Conservation (phyloP, 768 basidiomycete genomes). For the Cyclocybe cylindracea region DNA sequence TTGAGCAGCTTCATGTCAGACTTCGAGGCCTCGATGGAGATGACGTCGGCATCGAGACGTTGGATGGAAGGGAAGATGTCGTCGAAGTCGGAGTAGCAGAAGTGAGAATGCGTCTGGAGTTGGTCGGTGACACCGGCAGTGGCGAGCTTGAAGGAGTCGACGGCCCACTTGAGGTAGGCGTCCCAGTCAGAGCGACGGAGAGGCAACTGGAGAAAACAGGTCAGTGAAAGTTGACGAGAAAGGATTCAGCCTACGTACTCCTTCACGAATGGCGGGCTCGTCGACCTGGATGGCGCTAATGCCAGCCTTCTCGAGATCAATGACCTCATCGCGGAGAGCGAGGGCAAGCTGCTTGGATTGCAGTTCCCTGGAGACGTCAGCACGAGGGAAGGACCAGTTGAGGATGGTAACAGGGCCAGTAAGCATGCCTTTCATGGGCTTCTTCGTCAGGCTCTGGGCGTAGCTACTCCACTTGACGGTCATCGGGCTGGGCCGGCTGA, state of each 20-base stretch:
- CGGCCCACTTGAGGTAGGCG: slow-evolving; percentile 95
- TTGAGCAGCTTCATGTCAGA: slow-evolving; percentile 96
- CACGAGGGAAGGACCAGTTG: slow-evolving; percentile 99
- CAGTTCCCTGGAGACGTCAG: slow-evolving; percentile 92
- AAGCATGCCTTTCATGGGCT: slow-evolving; percentile 99
- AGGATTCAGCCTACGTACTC: slow-evolving; percentile 51
- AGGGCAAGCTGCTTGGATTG: slow-evolving; percentile 99
- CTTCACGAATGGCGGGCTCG: slow-evolving; percentile 99
- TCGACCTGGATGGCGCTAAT: slow-evolving; percentile 99
- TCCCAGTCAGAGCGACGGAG: slow-evolving; percentile 97
- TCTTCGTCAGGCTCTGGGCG: slow-evolving; percentile 90
- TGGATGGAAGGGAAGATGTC: slow-evolving; percentile 98
- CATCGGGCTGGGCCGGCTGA: slow-evolving; percentile 90
- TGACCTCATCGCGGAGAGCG: slow-evolving; percentile 95
- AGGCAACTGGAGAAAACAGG: slow-evolving; percentile 63
- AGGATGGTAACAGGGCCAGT: slow-evolving; percentile 98
- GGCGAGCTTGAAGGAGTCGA: slow-evolving; percentile 97
- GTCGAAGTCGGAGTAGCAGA: slow-evolving; percentile 98
- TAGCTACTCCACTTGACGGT: slow-evolving; percentile 97
- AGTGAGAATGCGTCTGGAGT: slow-evolving; percentile 98
- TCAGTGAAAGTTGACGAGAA: slow-evolving; percentile 8
- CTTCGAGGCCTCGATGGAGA: slow-evolving; percentile 99
- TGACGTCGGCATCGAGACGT: slow-evolving; percentile 96
- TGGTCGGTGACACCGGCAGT: slow-evolving; percentile 94
- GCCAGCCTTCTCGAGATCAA: slow-evolving; percentile 95